Evolutionary conservation across 2,329 filamentous ascomycete species (phyloP), one percentile per base, ranked within the genome.

Genomic region (Aspergillus arachidicola): DNA sequence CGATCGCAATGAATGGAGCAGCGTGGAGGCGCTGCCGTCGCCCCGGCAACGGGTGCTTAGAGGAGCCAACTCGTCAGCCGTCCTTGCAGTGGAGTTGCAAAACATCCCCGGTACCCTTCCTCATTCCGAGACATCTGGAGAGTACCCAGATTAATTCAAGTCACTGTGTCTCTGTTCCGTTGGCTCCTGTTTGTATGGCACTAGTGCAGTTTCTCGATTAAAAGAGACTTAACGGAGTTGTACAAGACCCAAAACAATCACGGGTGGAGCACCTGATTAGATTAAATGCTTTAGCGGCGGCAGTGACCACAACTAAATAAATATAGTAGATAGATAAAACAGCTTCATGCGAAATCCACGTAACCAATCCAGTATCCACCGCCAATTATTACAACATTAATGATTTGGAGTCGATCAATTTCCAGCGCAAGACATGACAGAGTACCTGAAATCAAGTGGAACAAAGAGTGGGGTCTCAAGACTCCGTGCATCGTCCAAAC

Each of bases 1-100:
- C n/a, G 48, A 54, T 59, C 58, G 34, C 51, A 23, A 28, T 55
- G 30, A 34, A 48, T 59, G 58, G 46, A 41, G 58, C 58, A 59
- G 32, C 48, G 38, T 50, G 58, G 38, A 51, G 50, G 36, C 21
- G 5, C 38, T 28, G 30, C n/a, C 32, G 58, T 59, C 16, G 58
- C 58, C 36, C 21, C 14, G 58, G 46, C 58, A 59, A 59, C 58
- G 58, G 12, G 10, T 4, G 21, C 21, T 53, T 14, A 26, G 16
- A 26, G n/a, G 36, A 36, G 48, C 36, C 48, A 26, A 48, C 3
- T 16, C 43, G n/a, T 21, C 43, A 38, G 26, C 57, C 57, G 34
- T 50, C 9, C 57, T 34, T 32, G 12, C 41, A 46, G 26, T 19
- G 19, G 6, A 43, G 26, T 45, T 50, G 23, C 11, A 6, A 53